Conservation (phyloP, 371 early-diverging fungal species). For the Actinomucor elegans region DNA sequence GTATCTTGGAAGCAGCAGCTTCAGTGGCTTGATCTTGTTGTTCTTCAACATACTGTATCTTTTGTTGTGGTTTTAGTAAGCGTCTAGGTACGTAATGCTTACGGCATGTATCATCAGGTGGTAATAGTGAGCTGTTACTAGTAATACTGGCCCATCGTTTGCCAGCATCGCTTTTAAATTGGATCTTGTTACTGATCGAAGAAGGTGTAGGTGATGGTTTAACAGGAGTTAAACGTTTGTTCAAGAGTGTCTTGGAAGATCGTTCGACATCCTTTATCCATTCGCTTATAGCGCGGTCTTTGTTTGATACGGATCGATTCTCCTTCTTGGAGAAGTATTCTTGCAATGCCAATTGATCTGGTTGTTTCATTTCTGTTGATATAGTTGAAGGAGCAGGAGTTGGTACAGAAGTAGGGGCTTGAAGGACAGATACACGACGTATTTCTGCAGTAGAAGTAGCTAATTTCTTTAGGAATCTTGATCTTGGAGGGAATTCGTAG, state of each 20-base stretch:
- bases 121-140: constrained; percentile 17
- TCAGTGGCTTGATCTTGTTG: not conserved
- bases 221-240: not conserved
- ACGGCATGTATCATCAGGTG: constrained; percentile 26
- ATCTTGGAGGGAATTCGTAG: constrained; percentile 50
- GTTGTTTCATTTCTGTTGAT: constrained; percentile 8
- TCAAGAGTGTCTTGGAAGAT: constrained; percentile 12
- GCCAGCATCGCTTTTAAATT: constrained; percentile 40
- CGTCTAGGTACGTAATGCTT: constrained; percentile 36
- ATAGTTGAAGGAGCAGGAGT: constrained; percentile 4
- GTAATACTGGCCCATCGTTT: constrained; percentile 32
- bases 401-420: not conserved
- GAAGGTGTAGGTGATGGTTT: constrained; percentile 16
- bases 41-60: too few species aligned
- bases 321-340: constrained; percentile 39
- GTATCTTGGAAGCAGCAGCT: constrained; percentile 10
- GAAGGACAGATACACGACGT: constrained; percentile 21
- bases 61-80: constrained; percentile 4
- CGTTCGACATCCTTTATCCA: constrained; percentile 45
- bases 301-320: constrained; percentile 5
- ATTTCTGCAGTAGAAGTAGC: constrained; percentile 29
- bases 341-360: constrained; percentile 33
- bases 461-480: constrained; percentile 38
- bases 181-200: constrained; percentile 19
- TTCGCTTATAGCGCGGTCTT: constrained; percentile 29